A percentile compares a stretch with the other conserved stretches of the same genome.
These are phyloP conservation scores for Leptomonas pyrrhocoris DNA, from an alignment of 208 protist genomes.

Conservation along the genomic window DNA sequence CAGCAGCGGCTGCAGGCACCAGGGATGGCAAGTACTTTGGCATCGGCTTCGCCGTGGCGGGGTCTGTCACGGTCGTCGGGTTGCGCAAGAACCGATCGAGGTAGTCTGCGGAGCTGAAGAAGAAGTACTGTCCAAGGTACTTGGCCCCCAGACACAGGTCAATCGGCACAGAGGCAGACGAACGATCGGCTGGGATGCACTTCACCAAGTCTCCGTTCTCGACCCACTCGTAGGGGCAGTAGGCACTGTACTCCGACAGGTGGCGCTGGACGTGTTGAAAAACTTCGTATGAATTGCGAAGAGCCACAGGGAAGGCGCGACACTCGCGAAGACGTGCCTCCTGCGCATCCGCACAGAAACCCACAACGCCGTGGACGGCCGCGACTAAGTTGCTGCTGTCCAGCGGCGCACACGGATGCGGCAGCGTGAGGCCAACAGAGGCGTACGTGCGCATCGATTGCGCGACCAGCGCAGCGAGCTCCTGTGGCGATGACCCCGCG, in stretches of 20 bases:
- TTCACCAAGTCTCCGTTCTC: constrained; percentile 60
- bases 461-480: neutral
- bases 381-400: constrained; percentile 56
- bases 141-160: constrained; percentile 41
- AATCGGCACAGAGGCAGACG: constrained; percentile 7
- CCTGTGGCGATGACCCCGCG: neutral
- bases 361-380: constrained; percentile 62
- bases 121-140: constrained; percentile 79
- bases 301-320: constrained; percentile 58
- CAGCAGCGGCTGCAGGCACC: constrained; percentile 10
- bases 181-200: constrained; percentile 14
- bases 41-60: constrained; percentile 48
- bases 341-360: constrained; percentile 38
- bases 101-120: constrained; percentile 67
- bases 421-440: constrained; percentile 35
- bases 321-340: constrained; percentile 38
- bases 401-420: constrained; percentile 33
- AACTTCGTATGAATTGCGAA: constrained; percentile 56
- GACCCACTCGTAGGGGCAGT: constrained; percentile 85
- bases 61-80: constrained; percentile 59
- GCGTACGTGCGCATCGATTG: constrained; percentile 17
- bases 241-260: constrained; percentile 75
- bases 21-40: constrained; percentile 32
- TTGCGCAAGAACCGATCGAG: constrained; percentile 65
- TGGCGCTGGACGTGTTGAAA: constrained; percentile 31